Evolutionary conservation across 179 eudicot species (phyloP).

Genomic region (Heliamphora pulchella): DNA sequence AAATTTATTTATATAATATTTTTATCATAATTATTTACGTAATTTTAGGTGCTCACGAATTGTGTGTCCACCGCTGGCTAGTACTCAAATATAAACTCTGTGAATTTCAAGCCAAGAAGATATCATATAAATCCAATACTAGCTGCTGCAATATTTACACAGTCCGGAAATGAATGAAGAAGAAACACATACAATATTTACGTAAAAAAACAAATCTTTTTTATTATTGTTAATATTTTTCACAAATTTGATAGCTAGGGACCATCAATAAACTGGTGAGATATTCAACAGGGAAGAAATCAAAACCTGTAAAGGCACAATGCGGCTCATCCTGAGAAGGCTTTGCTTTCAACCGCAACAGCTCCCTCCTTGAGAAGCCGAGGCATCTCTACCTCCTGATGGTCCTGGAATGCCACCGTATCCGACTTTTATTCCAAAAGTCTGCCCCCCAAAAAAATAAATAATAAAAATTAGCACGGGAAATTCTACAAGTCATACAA

Average conservation of each 20-base stretch:
- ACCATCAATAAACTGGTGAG: neutral
- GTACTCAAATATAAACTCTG: neutral
- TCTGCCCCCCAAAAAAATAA: constrained; percentile 28
- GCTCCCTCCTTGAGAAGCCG: constrained; percentile 42
- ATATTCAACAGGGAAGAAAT: neutral
- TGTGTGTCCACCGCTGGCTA: too few relatives aligned
- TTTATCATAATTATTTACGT: too few relatives aligned
- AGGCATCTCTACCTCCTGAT: constrained; percentile 49
- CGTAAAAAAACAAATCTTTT: neutral
- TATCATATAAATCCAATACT: neutral
- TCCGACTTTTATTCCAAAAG: constrained; percentile 60
- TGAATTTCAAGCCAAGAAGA: neutral
- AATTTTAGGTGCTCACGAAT: too few relatives aligned
- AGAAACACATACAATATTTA: neutral
- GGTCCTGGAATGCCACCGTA: constrained; percentile 56
- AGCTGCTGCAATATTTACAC: neutral
- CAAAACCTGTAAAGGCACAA: neutral
- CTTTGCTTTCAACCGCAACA: constrained; percentile 40
- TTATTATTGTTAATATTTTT: neutral
- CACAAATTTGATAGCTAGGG: neutral
- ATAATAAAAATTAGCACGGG: neutral
- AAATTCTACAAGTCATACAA: neutral
- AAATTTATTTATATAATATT: too few relatives aligned
- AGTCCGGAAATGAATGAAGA: neutral
- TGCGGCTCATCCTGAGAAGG: neutral